Conservation (phyloP, 2,329 filamentous ascomycete species). For the Clonostachys chloroleuca region DNA sequence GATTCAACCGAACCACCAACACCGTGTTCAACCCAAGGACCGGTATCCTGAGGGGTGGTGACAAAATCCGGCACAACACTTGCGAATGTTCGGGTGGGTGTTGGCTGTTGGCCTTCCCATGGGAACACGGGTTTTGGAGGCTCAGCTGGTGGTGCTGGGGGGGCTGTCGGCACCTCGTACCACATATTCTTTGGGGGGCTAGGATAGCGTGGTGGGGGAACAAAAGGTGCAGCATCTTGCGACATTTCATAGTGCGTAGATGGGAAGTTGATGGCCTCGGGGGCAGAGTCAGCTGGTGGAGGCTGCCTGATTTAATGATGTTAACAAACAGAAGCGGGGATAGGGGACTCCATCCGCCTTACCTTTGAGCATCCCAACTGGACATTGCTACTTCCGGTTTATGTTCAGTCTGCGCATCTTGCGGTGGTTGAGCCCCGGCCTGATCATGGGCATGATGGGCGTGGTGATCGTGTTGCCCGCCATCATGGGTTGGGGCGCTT, state of each 20-base stretch:
- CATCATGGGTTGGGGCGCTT: not conserved
- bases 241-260: conserved; percentile 80
- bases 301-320: conserved; percentile 44
- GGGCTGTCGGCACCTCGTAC: conserved; percentile 71
- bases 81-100: conserved; percentile 58
- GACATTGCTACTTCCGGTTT: conserved; percentile 19
- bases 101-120: conserved; percentile 72
- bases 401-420: conserved; percentile 8
- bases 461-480: not conserved
- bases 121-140: conserved; percentile 75
- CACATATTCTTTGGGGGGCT: conserved; percentile 85
- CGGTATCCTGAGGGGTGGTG: not conserved
- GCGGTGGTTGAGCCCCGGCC: not conserved
- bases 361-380: conserved; percentile 53
- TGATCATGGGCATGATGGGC: not conserved
- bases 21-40: not conserved
- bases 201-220: conserved; percentile 72
- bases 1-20: not conserved
- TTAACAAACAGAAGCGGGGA: conserved; percentile 1
- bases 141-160: conserved; percentile 47
- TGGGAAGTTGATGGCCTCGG: conserved; percentile 84
- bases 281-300: conserved; percentile 63
- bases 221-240: conserved; percentile 67
- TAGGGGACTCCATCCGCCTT: conserved; percentile 9
- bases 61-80: not conserved